Evolutionary conservation across 805 yeast species (phyloP).

Genomic region (Maudiozyma barnettii): DNA sequence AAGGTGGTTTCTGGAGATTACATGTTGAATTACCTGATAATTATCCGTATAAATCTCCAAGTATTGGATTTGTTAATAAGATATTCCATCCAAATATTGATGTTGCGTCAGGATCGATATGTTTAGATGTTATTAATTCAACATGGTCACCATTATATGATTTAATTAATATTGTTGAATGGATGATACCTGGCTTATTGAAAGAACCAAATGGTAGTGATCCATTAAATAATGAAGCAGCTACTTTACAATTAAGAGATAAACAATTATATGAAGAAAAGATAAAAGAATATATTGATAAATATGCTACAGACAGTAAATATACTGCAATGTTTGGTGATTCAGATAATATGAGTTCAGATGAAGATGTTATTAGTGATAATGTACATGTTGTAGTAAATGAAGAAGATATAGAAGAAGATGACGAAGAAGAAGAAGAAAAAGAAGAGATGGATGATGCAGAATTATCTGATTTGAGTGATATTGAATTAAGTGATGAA

Average conservation of each 20-base stretch:
- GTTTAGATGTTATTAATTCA: slow-evolving; percentile 92
- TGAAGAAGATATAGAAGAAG: slow-evolving; percentile 21
- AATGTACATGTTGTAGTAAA: slow-evolving; percentile 26
- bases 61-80: slow-evolving; percentile 85
- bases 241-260: slow-evolving; percentile 64
- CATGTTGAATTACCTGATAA: slow-evolving; percentile 92
- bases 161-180: slow-evolving; percentile 79
- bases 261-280: slow-evolving; percentile 54
- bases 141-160: slow-evolving; percentile 99
- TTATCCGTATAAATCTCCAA: slow-evolving; percentile 92
- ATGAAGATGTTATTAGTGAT: slow-evolving; percentile 31
- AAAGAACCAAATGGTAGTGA: slow-evolving; percentile 92
- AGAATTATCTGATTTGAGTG: slow-evolving; percentile 20
- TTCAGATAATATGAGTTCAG: slow-evolving; percentile 42
- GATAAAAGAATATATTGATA: slow-evolving; percentile 64
- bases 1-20: slow-evolving; percentile 81
- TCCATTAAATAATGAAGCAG: slow-evolving; percentile 87
- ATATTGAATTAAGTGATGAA: slow-evolving; percentile 24
- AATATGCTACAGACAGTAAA: slow-evolving; percentile 46
- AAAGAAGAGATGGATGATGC: background rate
- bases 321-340: slow-evolving; percentile 35
- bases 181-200: slow-evolving; percentile 83
- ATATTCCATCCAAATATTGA: slow-evolving; percentile 95
- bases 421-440: slow-evolving; percentile 6
- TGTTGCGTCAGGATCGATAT: slow-evolving; percentile 81